Base-by-base conservation (phyloP, 1,284 basidiomycete genomes). In the Irpex sp. region DNA sequence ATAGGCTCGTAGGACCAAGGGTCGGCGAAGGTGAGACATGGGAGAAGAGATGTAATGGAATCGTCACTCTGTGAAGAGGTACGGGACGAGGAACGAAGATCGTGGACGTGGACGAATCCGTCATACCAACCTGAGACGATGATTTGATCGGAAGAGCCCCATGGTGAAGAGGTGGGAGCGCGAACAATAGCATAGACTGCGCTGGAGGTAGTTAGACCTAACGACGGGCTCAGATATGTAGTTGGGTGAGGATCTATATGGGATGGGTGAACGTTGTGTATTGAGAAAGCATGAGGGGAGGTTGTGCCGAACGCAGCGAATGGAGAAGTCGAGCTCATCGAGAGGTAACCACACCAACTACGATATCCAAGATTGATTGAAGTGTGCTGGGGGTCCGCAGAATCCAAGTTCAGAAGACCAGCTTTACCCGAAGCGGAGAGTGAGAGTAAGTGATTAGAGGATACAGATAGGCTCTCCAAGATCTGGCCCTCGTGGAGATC, bases 101-200 rank as follows among this genome's bases (percentile, higher is more conserved):
- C 91, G 73, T 92, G 85, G 57, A 90, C 81, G 52, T 82, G 81
- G 36, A 91, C 86, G 58, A 79, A 72, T 5, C 91, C 88, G 70
- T 93, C 89, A 73, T 85, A 92, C 91, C 91, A 93, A 1, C 91
- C 91, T 2, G 88, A 87, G 47, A 91, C 80, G n/a, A 93, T 63
- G 21, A 91, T 81, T 69, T 89, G 80, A n/a, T 88, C 84, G 4
- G 89, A 88, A 1, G 82, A 74, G 8, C 89, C 88, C 80, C 87
- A 87, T 1, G 85, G 83, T 17, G 85, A 85, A 36, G 81, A 79
- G 1, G 79, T 77, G 0, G 88, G 86, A 11, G 83, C 81, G n/a
- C 76, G 78, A 4, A 83, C 77, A 70, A 92, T 84, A 54, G 83
- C 87, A 74, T 91, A 92, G 9, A 92, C 88, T 0, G 89, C 87